phyloP scores from a whole-genome alignment of 352 stramenopile genomes.

The Globisporangium barbulae region DNA sequence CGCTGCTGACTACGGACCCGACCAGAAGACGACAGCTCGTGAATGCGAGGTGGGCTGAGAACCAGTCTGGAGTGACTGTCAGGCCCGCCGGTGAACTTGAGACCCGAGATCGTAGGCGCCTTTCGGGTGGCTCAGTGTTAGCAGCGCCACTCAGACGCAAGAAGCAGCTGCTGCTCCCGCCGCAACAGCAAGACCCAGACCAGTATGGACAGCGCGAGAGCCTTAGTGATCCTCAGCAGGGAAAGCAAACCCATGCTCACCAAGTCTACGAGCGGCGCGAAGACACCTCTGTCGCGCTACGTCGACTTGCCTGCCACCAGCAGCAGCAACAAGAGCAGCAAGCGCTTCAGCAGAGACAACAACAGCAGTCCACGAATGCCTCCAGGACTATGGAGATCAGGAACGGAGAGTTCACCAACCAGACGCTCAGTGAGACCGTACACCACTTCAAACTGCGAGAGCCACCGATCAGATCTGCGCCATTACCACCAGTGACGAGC shows the following conservation, averaged over 20 bases:
- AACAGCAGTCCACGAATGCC: background rate
- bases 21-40: conserved; percentile 22
- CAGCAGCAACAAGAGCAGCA: background rate
- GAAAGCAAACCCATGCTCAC: background rate
- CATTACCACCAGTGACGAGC: conserved; percentile 8
- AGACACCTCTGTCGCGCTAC: background rate
- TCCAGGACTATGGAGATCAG: conserved; percentile 20
- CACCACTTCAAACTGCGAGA: conserved; percentile 47
- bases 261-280: background rate
- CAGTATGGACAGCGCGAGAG: conserved; percentile 1
- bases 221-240: background rate
- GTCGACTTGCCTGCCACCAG: background rate
- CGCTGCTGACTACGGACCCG: conserved; percentile 51
- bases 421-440: conserved; percentile 59
- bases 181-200: conserved; percentile 56
- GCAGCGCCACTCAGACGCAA: background rate
- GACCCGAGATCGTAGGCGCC: background rate
- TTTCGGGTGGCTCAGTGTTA: background rate
- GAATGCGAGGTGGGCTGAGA: conserved; percentile 8
- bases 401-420: conserved; percentile 64
- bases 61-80: background rate
- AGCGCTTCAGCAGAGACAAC: background rate
- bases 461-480: background rate
- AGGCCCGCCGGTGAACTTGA: background rate
- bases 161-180: conserved; percentile 26